Conservation (phyloP, 2,329 filamentous ascomycete genomes). For the Sporothrix humicola region DNA sequence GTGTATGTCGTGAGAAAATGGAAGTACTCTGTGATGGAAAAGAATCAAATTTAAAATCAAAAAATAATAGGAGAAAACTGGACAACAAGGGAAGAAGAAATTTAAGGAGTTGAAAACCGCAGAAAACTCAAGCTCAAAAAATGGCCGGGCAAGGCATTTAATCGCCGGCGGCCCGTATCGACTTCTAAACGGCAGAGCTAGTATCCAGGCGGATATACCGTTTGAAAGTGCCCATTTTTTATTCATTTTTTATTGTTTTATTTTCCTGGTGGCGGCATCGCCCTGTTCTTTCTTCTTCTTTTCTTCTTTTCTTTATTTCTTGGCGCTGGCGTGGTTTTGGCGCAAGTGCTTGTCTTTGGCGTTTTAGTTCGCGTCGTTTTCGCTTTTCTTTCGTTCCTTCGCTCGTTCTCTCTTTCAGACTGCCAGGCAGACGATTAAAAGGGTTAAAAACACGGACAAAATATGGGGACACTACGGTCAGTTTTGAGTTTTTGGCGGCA, state of each 20-base stretch:
- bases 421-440: background rate
- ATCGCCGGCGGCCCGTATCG: background rate
- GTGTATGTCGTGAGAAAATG: too few relatives aligned
- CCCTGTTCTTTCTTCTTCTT: background rate
- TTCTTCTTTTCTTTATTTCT: slow-evolving; percentile 7
- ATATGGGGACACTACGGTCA: background rate
- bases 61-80: background rate
- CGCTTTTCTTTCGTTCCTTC: slow-evolving; percentile 8
- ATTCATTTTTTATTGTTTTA: background rate
- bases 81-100: too few relatives aligned
- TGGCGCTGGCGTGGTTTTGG: background rate
- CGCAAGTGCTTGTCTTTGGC: background rate
- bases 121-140: background rate
- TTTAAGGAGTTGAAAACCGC: background rate
- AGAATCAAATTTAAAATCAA: background rate
- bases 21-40: background rate
- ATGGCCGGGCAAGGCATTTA: background rate
- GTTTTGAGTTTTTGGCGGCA: background rate
- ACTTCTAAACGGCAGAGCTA: background rate
- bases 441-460: background rate
- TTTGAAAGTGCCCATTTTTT: background rate
- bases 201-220: slow-evolving; percentile 5
- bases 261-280: background rate
- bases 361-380: background rate
- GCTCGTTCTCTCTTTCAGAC: slow-evolving; percentile 7